Evolutionary conservation across 2,329 filamentous ascomycete species (phyloP).

Genomic region (Colletotrichum coccodes): DNA sequence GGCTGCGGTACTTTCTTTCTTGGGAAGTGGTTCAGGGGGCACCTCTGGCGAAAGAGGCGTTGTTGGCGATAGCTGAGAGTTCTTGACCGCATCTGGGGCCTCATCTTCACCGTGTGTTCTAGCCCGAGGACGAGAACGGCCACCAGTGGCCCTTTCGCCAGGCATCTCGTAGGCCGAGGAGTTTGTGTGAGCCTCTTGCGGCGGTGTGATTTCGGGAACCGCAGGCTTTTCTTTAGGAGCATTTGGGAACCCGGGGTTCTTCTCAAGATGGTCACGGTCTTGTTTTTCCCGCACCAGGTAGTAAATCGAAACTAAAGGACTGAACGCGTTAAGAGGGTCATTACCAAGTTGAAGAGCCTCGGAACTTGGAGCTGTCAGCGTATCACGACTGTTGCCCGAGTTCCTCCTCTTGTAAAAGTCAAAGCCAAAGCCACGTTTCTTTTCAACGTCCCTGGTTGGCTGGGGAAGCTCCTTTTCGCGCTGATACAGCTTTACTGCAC

Average conservation of each 20-base stretch:
- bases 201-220: constrained; percentile 81
- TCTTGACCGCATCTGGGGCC: constrained; percentile 77
- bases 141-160: constrained; percentile 87
- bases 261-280: constrained; percentile 73
- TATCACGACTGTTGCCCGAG: constrained; percentile 89
- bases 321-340: constrained; percentile 93
- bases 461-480: constrained; percentile 71
- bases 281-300: constrained; percentile 96
- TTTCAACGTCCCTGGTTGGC: constrained; percentile 75
- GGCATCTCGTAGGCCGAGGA: constrained; percentile 85
- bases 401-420: constrained; percentile 97
- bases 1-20: constrained; percentile 88
- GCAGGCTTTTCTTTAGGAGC: constrained; percentile 52
- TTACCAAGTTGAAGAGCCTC: constrained; percentile 85
- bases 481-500: constrained; percentile 77
- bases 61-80: constrained; percentile 64
- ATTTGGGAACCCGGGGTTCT: constrained; percentile 58
- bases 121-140: constrained; percentile 83
- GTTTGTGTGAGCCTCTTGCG: constrained; percentile 91
- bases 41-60: constrained; percentile 62
- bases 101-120: constrained; percentile 97
- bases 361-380: constrained; percentile 82
- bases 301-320: constrained; percentile 92
- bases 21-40: constrained; percentile 69
- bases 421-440: constrained; percentile 86